Base-by-base conservation (phyloP, 2,329 filamentous ascomycete species). In the Penicillium sp. region DNA sequence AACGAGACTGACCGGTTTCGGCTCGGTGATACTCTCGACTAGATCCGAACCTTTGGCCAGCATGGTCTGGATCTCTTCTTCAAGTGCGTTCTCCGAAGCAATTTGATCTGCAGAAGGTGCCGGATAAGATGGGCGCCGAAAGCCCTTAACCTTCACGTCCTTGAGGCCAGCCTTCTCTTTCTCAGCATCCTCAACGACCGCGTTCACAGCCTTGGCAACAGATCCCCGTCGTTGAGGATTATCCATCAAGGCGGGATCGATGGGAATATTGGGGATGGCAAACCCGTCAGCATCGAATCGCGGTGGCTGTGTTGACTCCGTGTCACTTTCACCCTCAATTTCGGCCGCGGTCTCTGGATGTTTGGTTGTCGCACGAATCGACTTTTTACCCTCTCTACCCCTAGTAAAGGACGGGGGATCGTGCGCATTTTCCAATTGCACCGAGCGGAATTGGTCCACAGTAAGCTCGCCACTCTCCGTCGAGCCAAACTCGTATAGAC, bases 401-500 rank as follows among this genome's bases (percentile, higher is more conserved):
- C 76, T 70, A 49, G 76, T 92, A 68, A 95, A 91, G 0, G 92
- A 89, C 0, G 95, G 95, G 0, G 95, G 95, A 69, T 96, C 91
- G 65, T 91, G 89, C 26, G 85, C 80, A 26, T 89, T 88, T 69
- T 93, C 91, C 42, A 81, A 61, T 58, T 80, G 77, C 28, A 81
- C 78, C 3, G 79, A 78, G 44, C 80, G 83, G 71, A 97, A 97
- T 70, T 97, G 90, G 64, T 93, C 90, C 22, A 99, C 91, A 0
- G 92, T 95, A 77, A 98, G 85, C 55, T 88, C 87, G 67, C 92
- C 92, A 63, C 90, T 93, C 65, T 92, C 90, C 0, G 94, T 97
- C 35, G 89, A 86, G 66, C 91, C 92, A 79, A 98, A 99, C 74
- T 99, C 95, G 67, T 93, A 89, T 10, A 99, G 82, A 64, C 95